Evolutionary conservation across 495 filamentous ascomycete species (phyloP), one percentile per base, ranked within the genome.

Genomic region (Xylaria cubensis): DNA sequence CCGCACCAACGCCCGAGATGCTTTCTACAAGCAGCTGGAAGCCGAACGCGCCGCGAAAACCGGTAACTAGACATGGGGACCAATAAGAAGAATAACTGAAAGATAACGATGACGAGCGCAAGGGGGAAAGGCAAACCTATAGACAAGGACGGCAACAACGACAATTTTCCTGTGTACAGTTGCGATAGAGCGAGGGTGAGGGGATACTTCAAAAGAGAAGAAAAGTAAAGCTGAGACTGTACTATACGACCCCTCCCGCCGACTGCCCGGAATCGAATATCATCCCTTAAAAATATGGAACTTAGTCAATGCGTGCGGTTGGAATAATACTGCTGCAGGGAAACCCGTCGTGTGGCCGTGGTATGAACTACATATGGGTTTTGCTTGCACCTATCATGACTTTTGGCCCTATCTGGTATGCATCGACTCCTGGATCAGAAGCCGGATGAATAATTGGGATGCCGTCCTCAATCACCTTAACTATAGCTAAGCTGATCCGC

Each of bases 1-100:
- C 39, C 85, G 85, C 72, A 85, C 82, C 74, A 73, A 83, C 74
- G 81, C 79, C 56, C 85, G 85, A 73, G 85, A 87, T 78, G 73
- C 74, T 69, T 83, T 79, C 82, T 85, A 85, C 79, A 78, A 76
- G 70, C 76, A 84, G 74, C 77, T 86, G 53, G 85, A 87, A 79
- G 83, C 81, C 70, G 72, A 83, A 71, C 84, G 84, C 65, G 83
- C 83, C 15, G 78, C 81, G 0, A 67, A 39, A 69, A 32, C 34
- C 26, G 78, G 73, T 70, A 39, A 36, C 34, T 72, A 76, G 32
- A 44, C 5, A 42, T 19, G 64, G 19, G 29, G 9, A 39, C 1
- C 13, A 9, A 13, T 10, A 34, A 26, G 15, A 9, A 51, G 24
- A 32, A 34, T 8, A 24, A 19, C 15, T 32, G 29, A 66, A 46